These are phyloP conservation scores for Cyclocybe aegerita DNA, from an alignment of 768 basidiomycete species.

Conservation along the genomic window DNA sequence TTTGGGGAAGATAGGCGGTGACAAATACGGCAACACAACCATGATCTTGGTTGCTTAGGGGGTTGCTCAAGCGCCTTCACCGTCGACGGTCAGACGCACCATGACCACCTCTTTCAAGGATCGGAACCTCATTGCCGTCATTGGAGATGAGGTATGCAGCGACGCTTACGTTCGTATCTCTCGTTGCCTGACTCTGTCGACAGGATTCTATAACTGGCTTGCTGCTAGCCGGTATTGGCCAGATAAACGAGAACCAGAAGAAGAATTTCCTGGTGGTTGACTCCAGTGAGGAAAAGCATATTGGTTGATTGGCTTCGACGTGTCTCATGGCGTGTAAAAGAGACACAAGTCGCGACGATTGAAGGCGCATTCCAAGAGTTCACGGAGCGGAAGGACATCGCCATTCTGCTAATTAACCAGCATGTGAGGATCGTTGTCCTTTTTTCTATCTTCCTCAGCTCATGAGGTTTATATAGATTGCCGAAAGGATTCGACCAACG, in stretches of 20 bases:
- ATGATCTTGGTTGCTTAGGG: neutral
- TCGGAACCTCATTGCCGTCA: conserved; percentile 88
- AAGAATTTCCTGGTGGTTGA: conserved; percentile 99
- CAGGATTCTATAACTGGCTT: conserved; percentile 98
- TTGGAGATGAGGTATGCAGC: conserved; percentile 86
- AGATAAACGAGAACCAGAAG: conserved; percentile 86
- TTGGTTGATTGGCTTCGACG: neutral
- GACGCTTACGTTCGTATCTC: neutral
- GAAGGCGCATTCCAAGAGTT: conserved; percentile 94
- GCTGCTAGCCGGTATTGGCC: conserved; percentile 91
- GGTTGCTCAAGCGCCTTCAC: neutral
- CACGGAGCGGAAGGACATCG: conserved; percentile 92
- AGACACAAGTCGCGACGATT: conserved; percentile 88
- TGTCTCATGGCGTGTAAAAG: conserved; percentile 36
- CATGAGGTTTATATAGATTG: conserved; percentile 56
- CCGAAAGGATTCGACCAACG: conserved; percentile 93
- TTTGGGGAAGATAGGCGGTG: neutral
- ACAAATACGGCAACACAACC: conserved; percentile 14
- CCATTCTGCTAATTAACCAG: conserved; percentile 97
- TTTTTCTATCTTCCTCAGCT: conserved; percentile 1
- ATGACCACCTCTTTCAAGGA: conserved; percentile 74
- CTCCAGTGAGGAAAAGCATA: conserved; percentile 59
- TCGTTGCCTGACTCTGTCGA: conserved; percentile 10
- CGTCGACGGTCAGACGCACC: conserved; percentile 1
- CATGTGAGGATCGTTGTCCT: conserved; percentile 56